phyloP scores from a whole-genome alignment of 768 basidiomycete genomes.

The Russula vinacea region DNA sequence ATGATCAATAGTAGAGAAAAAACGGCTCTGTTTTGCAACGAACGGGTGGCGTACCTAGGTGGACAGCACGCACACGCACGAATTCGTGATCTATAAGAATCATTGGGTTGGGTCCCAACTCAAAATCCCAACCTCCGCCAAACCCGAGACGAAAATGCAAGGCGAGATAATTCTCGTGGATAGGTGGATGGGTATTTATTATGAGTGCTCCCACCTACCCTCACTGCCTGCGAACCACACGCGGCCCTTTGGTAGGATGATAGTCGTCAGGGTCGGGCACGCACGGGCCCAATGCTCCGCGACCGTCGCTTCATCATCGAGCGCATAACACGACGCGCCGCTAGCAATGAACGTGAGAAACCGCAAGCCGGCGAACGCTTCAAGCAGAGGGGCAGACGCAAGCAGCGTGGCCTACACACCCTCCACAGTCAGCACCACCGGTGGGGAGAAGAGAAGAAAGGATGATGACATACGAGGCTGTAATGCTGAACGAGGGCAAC shows the following conservation, averaged over 20 bases:
- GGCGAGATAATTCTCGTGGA: no score
- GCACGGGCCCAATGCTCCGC: slow-evolving; percentile 54
- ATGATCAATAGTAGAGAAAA: no score
- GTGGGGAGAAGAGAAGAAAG: background rate
- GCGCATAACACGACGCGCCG: slow-evolving; percentile 27
- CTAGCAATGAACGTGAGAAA: slow-evolving; percentile 64
- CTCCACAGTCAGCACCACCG: background rate
- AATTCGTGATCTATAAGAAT: no score
- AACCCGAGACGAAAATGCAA: background rate
- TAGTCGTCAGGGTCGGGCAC: slow-evolving; percentile 60
- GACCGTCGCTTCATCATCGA: slow-evolving; percentile 47
- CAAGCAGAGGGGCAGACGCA: slow-evolving; percentile 41
- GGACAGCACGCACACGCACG: no score
- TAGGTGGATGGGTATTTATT: background rate
- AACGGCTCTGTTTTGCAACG: no score
- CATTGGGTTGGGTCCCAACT: no score
- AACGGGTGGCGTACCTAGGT: no score
- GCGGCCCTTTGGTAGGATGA: slow-evolving; percentile 59
- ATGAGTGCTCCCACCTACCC: slow-evolving; percentile 26
- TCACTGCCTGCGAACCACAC: slow-evolving; percentile 50
- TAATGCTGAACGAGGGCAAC: slow-evolving; percentile 53
- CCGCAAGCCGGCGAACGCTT: slow-evolving; percentile 41
- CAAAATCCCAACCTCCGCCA: no score
- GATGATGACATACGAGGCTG: slow-evolving; percentile 41
- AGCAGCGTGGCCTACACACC: slow-evolving; percentile 42